Conservation (phyloP, 306 rosid genomes). For the Rosa chinensis region DNA sequence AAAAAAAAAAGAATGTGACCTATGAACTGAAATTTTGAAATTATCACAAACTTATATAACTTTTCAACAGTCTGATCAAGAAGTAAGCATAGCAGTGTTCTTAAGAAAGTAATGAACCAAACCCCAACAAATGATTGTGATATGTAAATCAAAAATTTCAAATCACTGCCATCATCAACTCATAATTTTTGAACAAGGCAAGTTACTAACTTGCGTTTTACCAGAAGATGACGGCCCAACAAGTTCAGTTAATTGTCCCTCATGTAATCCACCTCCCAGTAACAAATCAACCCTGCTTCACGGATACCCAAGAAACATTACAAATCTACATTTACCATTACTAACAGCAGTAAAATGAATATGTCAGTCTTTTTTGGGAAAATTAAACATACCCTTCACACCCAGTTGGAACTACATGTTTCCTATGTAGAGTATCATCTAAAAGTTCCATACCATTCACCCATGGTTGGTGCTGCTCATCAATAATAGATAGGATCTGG, state of each 20-base stretch:
- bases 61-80: neutral
- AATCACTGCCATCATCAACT: neutral
- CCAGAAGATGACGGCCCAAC: slow-evolving; percentile 90
- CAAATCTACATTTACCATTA: neutral
- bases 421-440: slow-evolving; percentile 36
- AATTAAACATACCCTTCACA: slow-evolving; percentile 57
- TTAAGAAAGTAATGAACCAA: neutral
- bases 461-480: slow-evolving; percentile 40
- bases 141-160: neutral
- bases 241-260: slow-evolving; percentile 81
- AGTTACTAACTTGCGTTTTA: slow-evolving; percentile 70
- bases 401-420: slow-evolving; percentile 57
- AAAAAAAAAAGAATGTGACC: too few relatives aligned
- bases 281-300: slow-evolving; percentile 63
- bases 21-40: too few relatives aligned
- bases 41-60: neutral
- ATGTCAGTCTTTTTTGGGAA: neutral
- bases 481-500: slow-evolving; percentile 37
- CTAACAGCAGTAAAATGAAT: slow-evolving; percentile 1
- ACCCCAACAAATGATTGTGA: neutral
- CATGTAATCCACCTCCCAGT: slow-evolving; percentile 78
- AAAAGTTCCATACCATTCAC: slow-evolving; percentile 52
- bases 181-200: neutral
- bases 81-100: neutral
- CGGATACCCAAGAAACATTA: slow-evolving; percentile 16